Percentiles rank a stretch among this genome's conserved stretches.
Conservation (phyloP, 2,329 filamentous ascomycete species). For the Cytospora mali region DNA sequence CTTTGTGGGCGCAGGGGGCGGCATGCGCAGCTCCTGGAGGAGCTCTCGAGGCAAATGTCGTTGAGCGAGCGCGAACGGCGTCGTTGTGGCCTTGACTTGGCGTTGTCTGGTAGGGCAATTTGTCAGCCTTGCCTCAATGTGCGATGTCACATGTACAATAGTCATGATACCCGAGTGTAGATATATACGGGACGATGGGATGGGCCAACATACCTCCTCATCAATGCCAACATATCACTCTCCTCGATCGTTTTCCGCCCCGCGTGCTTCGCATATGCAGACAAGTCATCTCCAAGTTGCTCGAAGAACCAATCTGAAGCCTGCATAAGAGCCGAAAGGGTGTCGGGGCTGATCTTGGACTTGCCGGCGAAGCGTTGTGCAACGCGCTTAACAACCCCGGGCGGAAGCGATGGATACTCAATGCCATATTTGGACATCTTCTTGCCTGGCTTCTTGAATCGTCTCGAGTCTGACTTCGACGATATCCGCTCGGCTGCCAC, state of each 20-base stretch:
- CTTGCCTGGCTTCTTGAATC: slow-evolving; percentile 46
- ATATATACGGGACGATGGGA: not conserved
- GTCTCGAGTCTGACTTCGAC: slow-evolving; percentile 18
- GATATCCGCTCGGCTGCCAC: not conserved
- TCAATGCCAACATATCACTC: slow-evolving; percentile 77
- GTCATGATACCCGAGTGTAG: slow-evolving; percentile 24
- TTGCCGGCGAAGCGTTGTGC: slow-evolving; percentile 72
- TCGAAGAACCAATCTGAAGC: slow-evolving; percentile 93
- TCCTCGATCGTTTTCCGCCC: slow-evolving; percentile 85
- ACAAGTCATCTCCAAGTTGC: slow-evolving; percentile 78
- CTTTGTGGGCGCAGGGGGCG: slow-evolving; percentile 50
- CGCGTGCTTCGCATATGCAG: slow-evolving; percentile 78
- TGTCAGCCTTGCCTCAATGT: slow-evolving; percentile 11
- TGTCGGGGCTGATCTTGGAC: slow-evolving; percentile 72
- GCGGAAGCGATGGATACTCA: slow-evolving; percentile 74
- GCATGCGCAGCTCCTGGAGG: slow-evolving; percentile 79
- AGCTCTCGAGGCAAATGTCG: slow-evolving; percentile 80
- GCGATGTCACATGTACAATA: slow-evolving; percentile 22
- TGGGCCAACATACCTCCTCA: slow-evolving; percentile 70
- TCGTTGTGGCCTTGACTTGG: slow-evolving; percentile 70
- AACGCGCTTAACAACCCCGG: slow-evolving; percentile 72
- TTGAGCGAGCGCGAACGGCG: slow-evolving; percentile 83
- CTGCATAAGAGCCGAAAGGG: slow-evolving; percentile 73
- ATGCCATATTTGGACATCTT: slow-evolving; percentile 72
- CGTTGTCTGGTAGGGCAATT: slow-evolving; percentile 66